phyloP scores from a whole-genome alignment of 176 grass and related monocot genomes.

The Cymbopogon citratus region DNA sequence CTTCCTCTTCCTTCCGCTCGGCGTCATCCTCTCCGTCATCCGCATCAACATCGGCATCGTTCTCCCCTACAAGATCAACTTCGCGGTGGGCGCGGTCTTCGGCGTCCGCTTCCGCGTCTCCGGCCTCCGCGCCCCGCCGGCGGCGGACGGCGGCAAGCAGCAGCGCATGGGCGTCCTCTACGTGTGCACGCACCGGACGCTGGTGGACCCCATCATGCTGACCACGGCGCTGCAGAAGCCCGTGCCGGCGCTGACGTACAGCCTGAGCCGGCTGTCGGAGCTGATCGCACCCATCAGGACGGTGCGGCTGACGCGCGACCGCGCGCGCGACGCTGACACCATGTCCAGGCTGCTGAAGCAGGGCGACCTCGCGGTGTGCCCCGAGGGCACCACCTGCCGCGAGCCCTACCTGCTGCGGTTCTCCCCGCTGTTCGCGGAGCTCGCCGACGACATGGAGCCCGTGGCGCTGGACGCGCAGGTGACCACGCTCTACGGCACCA shows the following conservation, averaged over 20 bases:
- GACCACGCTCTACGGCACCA: constrained; percentile 61
- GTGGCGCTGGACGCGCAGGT: constrained; percentile 72
- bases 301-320: constrained; percentile 66
- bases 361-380: constrained; percentile 68
- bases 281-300: constrained; percentile 69
- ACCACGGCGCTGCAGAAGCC: constrained; percentile 43
- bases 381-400: constrained; percentile 91
- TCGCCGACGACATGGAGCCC: constrained; percentile 74
- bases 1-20: constrained; percentile 72
- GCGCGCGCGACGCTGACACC: constrained; percentile 50
- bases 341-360: constrained; percentile 54
- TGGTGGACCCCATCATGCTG: constrained; percentile 76
- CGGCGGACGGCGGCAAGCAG: background rate
- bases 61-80: constrained; percentile 48
- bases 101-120: constrained; percentile 49
- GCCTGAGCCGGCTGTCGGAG: constrained; percentile 68
- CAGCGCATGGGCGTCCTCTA: constrained; percentile 46
- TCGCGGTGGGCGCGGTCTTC: constrained; percentile 9
- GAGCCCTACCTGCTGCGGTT: constrained; percentile 88
- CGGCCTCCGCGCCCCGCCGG: background rate
- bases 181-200: constrained; percentile 84
- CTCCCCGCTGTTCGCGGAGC: constrained; percentile 87
- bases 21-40: constrained; percentile 43
- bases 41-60: constrained; percentile 53
- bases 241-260: constrained; percentile 82